Conservation (phyloP, 441 rosid species). For the Croton setiger region DNA sequence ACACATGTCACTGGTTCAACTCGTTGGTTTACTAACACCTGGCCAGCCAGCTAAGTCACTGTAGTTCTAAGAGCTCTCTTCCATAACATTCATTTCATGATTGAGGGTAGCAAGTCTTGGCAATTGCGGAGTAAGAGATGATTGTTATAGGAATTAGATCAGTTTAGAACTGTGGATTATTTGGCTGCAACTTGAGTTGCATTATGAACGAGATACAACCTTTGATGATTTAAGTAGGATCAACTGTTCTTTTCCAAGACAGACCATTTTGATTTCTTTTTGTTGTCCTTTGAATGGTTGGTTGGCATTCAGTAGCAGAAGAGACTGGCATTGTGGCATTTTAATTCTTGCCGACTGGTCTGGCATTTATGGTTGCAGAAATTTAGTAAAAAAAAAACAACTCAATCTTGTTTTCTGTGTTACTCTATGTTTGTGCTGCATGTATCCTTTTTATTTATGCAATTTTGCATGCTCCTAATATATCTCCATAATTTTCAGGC, state of each 20-base stretch:
- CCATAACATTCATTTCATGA: not conserved
- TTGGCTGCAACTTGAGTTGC: not conserved
- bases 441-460: not conserved
- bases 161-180: not conserved
- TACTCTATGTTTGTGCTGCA: not conserved
- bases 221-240: not conserved
- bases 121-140: not conserved
- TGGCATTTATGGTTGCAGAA: not conserved
- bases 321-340: not conserved
- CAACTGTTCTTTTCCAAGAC: not conserved
- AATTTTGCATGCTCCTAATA: not conserved
- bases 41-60: not conserved
- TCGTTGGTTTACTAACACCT: too few species aligned
- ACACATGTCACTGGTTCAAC: not conserved
- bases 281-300: not conserved
- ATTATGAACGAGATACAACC: slow-evolving; percentile 2
- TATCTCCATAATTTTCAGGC: slow-evolving; percentile 33
- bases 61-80: not conserved
- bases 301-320: not conserved
- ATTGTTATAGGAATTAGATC: not conserved
- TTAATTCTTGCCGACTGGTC: not conserved
- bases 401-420: not conserved
- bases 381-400: not conserved
- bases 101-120: not conserved
- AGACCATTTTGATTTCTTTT: not conserved